Conservation (phyloP, 2,329 filamentous ascomycete species). For the Aureobasidium lini region DNA sequence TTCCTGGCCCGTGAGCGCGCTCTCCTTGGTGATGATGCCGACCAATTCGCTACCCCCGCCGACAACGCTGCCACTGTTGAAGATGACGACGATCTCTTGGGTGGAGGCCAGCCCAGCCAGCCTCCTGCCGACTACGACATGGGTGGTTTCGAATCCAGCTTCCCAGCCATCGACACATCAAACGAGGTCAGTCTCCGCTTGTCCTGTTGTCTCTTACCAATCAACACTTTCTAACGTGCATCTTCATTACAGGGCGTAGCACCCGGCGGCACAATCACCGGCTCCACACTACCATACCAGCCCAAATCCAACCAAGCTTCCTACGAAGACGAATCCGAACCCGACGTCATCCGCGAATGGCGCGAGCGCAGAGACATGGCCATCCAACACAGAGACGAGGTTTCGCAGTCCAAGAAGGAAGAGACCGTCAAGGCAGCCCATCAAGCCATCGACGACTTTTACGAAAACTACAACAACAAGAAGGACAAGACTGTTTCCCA, state of each 20-base stretch:
- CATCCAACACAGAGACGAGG: conserved; percentile 75
- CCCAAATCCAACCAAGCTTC: conserved; percentile 38
- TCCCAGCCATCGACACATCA: conserved; percentile 69
- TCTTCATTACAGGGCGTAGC: conserved; percentile 53
- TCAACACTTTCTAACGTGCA: neutral
- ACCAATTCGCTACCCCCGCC: conserved; percentile 74
- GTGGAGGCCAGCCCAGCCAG: conserved; percentile 39
- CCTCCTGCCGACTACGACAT: conserved; percentile 43
- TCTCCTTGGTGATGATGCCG: conserved; percentile 81
- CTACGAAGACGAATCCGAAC: conserved; percentile 69
- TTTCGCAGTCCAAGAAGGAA: conserved; percentile 72
- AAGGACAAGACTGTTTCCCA: conserved; percentile 89
- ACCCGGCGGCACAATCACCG: conserved; percentile 73
- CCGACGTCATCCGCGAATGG: conserved; percentile 84
- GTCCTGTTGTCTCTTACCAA: neutral
- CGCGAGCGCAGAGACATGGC: conserved; percentile 78
- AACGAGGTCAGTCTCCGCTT: conserved; percentile 54
- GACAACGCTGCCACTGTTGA: conserved; percentile 60
- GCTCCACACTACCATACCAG: conserved; percentile 51
- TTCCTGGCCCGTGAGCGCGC: conserved; percentile 91
- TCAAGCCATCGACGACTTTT: conserved; percentile 96
- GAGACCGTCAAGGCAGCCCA: conserved; percentile 85
- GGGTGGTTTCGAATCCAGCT: conserved; percentile 74
- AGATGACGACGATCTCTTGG: conserved; percentile 52
- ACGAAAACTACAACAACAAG: conserved; percentile 98